Conservation (phyloP, 2,329 filamentous ascomycete species). For the Clarireedia paspali region DNA sequence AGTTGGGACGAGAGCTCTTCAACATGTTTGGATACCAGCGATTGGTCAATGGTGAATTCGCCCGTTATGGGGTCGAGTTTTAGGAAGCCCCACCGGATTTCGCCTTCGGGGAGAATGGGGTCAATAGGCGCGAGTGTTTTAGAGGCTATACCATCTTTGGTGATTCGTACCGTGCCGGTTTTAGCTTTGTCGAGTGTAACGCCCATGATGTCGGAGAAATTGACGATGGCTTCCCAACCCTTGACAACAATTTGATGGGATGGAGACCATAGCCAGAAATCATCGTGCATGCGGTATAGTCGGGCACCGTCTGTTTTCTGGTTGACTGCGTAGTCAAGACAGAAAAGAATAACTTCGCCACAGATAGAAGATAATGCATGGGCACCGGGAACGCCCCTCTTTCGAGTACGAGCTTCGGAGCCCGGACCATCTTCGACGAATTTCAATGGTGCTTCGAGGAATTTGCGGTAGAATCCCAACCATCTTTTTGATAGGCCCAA, state of each 20-base stretch:
- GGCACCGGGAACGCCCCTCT: conserved; percentile 51
- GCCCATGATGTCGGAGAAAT: conserved; percentile 48
- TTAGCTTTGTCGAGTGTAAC: conserved; percentile 51
- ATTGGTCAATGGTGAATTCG: conserved; percentile 47
- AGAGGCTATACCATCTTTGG: conserved; percentile 6
- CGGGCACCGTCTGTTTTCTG: conserved; percentile 44
- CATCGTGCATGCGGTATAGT: conserved; percentile 56
- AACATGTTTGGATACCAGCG: conserved; percentile 47
- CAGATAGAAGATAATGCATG: conserved; percentile 52
- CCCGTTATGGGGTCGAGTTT: conserved; percentile 41
- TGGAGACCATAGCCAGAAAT: conserved; percentile 58
- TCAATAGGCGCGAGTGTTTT: conserved; percentile 5
- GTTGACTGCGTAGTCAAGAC: conserved; percentile 58
- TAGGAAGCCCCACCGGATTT: conserved; percentile 53
- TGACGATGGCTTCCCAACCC: conserved; percentile 51
- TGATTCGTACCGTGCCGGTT: conserved; percentile 43
- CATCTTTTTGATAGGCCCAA: conserved; percentile 51
- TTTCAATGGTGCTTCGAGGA: conserved; percentile 51
- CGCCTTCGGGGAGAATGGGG: conserved; percentile 39
- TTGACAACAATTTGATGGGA: conserved; percentile 43
- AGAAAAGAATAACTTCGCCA: conserved; percentile 54
- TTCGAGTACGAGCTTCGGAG: conserved; percentile 37
- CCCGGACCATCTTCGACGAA: conserved; percentile 45
- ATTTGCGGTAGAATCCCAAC: conserved; percentile 51
- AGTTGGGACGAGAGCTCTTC: conserved; percentile 49